phyloP scores from a whole-genome alignment of 1,139 yeast species.

The Suhomyces ambrosiae region DNA sequence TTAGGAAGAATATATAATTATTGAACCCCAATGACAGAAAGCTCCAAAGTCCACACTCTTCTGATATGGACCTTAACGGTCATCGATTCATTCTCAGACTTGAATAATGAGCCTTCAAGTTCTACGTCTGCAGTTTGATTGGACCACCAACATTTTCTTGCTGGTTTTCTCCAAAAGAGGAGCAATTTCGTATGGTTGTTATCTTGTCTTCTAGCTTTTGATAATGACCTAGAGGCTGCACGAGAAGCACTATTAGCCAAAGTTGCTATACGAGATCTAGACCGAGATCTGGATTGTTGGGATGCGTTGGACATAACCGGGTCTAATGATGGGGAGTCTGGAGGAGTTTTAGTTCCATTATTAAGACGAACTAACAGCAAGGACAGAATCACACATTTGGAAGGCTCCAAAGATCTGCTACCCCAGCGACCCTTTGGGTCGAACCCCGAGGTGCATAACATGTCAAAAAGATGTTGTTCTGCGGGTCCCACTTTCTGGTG shows the following conservation, averaged over 20 bases:
- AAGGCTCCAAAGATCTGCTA: conserved; percentile 79
- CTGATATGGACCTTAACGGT: conserved; percentile 65
- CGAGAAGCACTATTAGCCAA: conserved; percentile 46
- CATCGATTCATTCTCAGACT: conserved; percentile 22
- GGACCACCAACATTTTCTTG: conserved; percentile 99
- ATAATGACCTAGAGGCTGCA: conserved; percentile 58
- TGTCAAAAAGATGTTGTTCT: conserved; percentile 90
- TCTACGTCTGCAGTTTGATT: conserved; percentile 60
- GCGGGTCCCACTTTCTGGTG: conserved; percentile 77
- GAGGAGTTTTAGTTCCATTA: conserved; percentile 34
- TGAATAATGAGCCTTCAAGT: conserved; percentile 35
- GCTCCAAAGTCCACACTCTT: conserved; percentile 84
- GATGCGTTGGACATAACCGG: conserved; percentile 45
- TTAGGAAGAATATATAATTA: no score
- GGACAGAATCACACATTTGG: conserved; percentile 82
- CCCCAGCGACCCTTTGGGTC: conserved; percentile 78
- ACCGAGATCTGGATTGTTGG: conserved; percentile 45
- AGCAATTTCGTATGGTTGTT: conserved; percentile 68
- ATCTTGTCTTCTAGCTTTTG: conserved; percentile 42
- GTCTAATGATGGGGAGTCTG: conserved; percentile 46
- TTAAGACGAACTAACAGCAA: conserved; percentile 74
- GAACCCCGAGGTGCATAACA: conserved; percentile 93
- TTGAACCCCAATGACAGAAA: conserved; percentile 61
- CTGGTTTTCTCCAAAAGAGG: conserved; percentile 97
- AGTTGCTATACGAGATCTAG: conserved; percentile 43